Evolutionary conservation across 2,329 filamentous ascomycete genomes (phyloP).

Genomic region (Gaeumannomyces tritici): DNA sequence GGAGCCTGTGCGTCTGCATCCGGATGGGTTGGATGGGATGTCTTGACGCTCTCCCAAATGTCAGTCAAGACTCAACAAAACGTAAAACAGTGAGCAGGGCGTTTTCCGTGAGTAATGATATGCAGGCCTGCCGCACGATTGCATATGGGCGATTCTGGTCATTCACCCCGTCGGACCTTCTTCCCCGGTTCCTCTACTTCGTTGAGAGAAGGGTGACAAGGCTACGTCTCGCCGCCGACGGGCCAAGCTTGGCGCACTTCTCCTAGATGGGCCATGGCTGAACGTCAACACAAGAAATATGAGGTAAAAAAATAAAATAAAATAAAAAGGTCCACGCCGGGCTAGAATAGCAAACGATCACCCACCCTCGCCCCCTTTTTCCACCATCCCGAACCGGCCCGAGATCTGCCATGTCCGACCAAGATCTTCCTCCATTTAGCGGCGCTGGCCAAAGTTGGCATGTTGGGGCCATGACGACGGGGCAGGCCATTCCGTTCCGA

Average conservation of each 20-base stretch:
- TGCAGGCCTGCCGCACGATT: too few relatives aligned
- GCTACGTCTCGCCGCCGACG: background rate
- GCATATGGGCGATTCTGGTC: too few relatives aligned
- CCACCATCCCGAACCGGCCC: too few relatives aligned
- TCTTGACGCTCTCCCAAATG: background rate
- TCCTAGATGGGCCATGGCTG: background rate
- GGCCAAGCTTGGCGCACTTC: background rate
- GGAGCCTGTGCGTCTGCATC: background rate
- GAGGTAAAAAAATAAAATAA: background rate
- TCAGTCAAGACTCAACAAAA: background rate
- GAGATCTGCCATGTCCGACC: background rate
- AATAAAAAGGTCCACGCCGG: background rate
- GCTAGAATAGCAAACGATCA: background rate
- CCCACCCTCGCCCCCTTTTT: too few relatives aligned
- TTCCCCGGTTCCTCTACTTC: too few relatives aligned
- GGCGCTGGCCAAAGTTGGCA: background rate
- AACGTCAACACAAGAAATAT: background rate
- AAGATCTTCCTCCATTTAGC: background rate
- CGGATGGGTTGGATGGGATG: background rate
- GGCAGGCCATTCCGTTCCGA: background rate
- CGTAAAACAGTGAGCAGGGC: background rate
- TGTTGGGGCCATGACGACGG: background rate
- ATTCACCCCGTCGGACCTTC: too few relatives aligned
- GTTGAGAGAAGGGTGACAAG: background rate
- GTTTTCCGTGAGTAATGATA: too few relatives aligned